Evolutionary conservation across 768 basidiomycete genomes (phyloP).

Genomic region (Dioszegia hungarica): DNA sequence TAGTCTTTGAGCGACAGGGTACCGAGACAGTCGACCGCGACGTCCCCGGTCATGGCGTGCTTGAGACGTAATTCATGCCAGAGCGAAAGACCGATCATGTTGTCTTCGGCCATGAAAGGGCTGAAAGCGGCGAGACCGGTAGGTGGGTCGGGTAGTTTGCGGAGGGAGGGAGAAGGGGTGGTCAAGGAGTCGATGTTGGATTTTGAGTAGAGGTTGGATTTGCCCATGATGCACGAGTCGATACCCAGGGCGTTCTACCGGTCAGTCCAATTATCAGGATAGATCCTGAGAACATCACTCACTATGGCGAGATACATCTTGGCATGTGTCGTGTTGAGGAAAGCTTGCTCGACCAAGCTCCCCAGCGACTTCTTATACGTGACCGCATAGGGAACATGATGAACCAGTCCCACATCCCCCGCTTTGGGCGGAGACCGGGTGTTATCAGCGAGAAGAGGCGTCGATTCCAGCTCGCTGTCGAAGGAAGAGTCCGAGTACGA

Average conservation of each 20-base stretch:
- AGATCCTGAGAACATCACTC: constrained; percentile 17
- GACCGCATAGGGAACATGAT: constrained; percentile 89
- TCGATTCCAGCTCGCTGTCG: constrained; percentile 32
- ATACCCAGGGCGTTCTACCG: constrained; percentile 67
- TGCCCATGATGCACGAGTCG: constrained; percentile 95
- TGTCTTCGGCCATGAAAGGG: constrained; percentile 91
- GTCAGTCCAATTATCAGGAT: not conserved
- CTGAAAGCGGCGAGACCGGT: constrained; percentile 74
- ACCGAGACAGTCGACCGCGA: constrained; percentile 82
- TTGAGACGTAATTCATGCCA: constrained; percentile 89
- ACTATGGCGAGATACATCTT: constrained; percentile 93
- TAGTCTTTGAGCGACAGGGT: constrained; percentile 81
- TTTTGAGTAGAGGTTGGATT: constrained; percentile 88
- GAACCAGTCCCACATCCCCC: constrained; percentile 69
- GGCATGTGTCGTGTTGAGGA: constrained; percentile 93
- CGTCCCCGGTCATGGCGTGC: constrained; percentile 85
- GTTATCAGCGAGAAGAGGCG: constrained; percentile 25
- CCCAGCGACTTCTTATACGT: constrained; percentile 66
- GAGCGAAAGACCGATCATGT: constrained; percentile 85
- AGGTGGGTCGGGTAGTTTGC: constrained; percentile 39
- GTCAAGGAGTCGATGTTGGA: constrained; percentile 66
- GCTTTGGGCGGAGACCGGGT: constrained; percentile 19
- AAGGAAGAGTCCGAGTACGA: not conserved
- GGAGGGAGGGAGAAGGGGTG: constrained; percentile 34
- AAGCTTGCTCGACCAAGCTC: constrained; percentile 82